Conservation (phyloP, 1,284 basidiomycete genomes). For the Laetiporus sulphureus region DNA sequence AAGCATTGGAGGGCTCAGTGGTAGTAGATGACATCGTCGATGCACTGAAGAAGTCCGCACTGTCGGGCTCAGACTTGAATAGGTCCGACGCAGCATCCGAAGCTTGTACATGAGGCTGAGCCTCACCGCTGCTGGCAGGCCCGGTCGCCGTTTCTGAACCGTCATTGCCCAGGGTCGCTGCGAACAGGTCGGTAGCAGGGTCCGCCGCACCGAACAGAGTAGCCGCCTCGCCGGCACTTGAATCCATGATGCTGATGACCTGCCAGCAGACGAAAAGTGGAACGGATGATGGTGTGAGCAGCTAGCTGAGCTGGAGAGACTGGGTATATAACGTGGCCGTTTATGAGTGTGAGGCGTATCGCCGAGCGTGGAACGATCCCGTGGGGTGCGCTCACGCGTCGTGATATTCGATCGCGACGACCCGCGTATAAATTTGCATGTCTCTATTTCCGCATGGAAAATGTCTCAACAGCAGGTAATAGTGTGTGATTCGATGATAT, state of each 20-base stretch:
- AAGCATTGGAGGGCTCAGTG: slow-evolving; percentile 27
- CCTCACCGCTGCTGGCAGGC: slow-evolving; percentile 15
- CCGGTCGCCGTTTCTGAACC: slow-evolving; percentile 16
- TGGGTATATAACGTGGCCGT: no score
- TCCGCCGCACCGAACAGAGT: slow-evolving; percentile 66
- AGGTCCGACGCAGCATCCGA: slow-evolving; percentile 17
- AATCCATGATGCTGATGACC: background rate
- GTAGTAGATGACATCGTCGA: slow-evolving; percentile 11
- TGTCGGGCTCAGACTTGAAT: slow-evolving; percentile 17
- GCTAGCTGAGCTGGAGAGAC: background rate
- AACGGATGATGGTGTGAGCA: background rate
- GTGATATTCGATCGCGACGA: no score
- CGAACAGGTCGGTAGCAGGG: slow-evolving; percentile 57
- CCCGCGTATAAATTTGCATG: no score
- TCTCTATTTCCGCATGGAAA: no score
- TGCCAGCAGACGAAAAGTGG: background rate
- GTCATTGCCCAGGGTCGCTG: slow-evolving; percentile 41
- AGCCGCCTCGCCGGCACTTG: slow-evolving; percentile 61
- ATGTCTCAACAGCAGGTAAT: no score
- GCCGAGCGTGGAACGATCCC: no score
- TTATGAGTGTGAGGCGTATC: no score
- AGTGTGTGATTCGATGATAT: no score
- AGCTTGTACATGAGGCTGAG: slow-evolving; percentile 12
- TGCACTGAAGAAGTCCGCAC: slow-evolving; percentile 10
- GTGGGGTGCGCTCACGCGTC: no score